Percentiles rank a stretch among this genome's conserved stretches.
Conservation (phyloP, 352 stramenopile species). For the Globisporangium rhizosaccharum region DNA sequence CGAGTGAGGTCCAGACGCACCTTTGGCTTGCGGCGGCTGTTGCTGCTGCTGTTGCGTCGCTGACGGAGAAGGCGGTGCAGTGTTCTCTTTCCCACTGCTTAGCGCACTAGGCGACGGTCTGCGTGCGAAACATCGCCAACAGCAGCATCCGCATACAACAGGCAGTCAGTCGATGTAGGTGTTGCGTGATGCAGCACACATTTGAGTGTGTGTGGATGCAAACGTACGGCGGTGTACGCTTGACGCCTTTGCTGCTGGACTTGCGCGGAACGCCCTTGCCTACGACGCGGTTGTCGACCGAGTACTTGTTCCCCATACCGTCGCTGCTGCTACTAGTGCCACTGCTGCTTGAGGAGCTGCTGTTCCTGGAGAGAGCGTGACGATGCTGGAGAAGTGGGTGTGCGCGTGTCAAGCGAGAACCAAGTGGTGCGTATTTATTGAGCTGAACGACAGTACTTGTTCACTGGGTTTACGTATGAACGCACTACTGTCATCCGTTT, state of each 20-base stretch:
- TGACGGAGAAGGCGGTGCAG: not conserved
- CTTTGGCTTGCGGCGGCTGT: not conserved
- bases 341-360: too few relatives aligned
- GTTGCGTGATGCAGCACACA: not conserved
- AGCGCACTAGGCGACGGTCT: constrained; percentile 4
- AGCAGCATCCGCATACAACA: not conserved
- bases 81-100: constrained; percentile 6
- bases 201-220: not conserved
- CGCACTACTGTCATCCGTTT: too few relatives aligned
- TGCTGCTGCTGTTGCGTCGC: not conserved
- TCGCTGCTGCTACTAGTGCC: too few relatives aligned
- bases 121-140: not conserved
- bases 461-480: too few relatives aligned
- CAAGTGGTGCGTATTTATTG: too few relatives aligned
- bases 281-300: constrained; percentile 9
- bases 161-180: not conserved
- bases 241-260: constrained; percentile 3
- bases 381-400: too few relatives aligned
- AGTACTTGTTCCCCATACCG: constrained; percentile 13
- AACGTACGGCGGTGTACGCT: constrained; percentile 7
- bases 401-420: too few relatives aligned
- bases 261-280: constrained; percentile 8
- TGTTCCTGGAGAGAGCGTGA: too few relatives aligned
- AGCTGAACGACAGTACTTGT: too few relatives aligned
- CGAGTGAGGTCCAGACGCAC: not conserved